Percentiles rank a stretch among this genome's conserved stretches.
phyloP scores from a whole-genome alignment of 768 basidiomycete species.

The Botryobasidium botryosum region DNA sequence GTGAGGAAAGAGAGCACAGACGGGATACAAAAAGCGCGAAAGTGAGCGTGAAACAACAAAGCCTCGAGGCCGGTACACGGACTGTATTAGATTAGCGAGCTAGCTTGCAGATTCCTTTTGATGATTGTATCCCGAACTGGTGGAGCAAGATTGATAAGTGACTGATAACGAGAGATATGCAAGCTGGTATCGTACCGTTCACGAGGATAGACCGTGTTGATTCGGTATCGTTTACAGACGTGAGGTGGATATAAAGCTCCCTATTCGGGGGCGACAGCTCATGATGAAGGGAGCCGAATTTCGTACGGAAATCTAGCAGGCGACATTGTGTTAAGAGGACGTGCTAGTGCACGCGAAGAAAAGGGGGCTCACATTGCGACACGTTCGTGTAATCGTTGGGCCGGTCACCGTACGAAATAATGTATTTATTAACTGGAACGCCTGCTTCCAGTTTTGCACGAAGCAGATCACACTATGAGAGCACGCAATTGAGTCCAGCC shows the following conservation, averaged over 20 bases:
- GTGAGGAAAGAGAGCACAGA: too few species aligned
- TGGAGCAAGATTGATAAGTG: not conserved
- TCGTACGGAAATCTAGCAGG: slow-evolving; percentile 71
- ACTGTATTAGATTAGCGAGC: slow-evolving; percentile 6
- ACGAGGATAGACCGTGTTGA: slow-evolving; percentile 3
- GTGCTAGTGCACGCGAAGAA: slow-evolving; percentile 4
- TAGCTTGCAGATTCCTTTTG: slow-evolving; percentile 7
- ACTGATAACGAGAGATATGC: not conserved
- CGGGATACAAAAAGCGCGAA: too few species aligned
- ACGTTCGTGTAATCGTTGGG: slow-evolving; percentile 61
- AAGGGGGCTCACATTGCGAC: slow-evolving; percentile 37
- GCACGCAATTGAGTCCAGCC: slow-evolving; percentile 24
- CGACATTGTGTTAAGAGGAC: slow-evolving; percentile 33
- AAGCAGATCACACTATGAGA: slow-evolving; percentile 33
- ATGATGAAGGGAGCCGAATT: slow-evolving; percentile 28
- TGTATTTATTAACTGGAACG: slow-evolving; percentile 49
- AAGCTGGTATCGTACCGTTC: slow-evolving; percentile 2
- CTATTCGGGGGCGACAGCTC: slow-evolving; percentile 5
- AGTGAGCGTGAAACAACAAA: too few species aligned
- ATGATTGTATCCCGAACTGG: slow-evolving; percentile 11
- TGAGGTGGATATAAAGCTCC: slow-evolving; percentile 10
- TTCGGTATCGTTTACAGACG: slow-evolving; percentile 10
- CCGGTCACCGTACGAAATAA: slow-evolving; percentile 28
- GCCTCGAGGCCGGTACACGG: too few species aligned
- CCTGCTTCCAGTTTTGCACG: slow-evolving; percentile 54